Conservation (phyloP, 306 rosid species). For the Morella rubra region DNA sequence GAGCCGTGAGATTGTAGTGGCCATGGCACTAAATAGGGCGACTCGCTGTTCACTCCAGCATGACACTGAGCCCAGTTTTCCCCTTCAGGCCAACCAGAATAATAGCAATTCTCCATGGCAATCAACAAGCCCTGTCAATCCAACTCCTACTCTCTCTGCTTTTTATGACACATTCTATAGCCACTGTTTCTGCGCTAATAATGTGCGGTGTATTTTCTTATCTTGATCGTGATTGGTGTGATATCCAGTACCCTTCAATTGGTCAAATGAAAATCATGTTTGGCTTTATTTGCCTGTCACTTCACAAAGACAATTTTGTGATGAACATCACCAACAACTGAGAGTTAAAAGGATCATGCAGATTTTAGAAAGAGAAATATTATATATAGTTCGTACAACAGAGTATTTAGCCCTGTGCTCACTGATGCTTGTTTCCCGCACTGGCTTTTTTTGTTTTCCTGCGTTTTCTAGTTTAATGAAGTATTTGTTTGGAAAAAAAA, state of each 20-base stretch:
- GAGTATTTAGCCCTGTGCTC: conserved; percentile 26
- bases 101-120: conserved; percentile 58
- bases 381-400: not conserved
- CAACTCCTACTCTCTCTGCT: conserved; percentile 30
- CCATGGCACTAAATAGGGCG: conserved; percentile 46
- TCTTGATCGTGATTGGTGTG: conserved; percentile 61
- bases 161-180: conserved; percentile 39
- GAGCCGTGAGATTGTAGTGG: conserved; percentile 35
- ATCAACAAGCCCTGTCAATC: conserved; percentile 22
- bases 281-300: conserved; percentile 61
- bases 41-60: conserved; percentile 30
- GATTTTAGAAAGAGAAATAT: conserved; percentile 8
- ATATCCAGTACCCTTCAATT: conserved; percentile 47
- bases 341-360: conserved; percentile 26
- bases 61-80: conserved; percentile 31
- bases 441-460: too few relatives aligned
- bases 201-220: conserved; percentile 48
- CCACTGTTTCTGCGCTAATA: conserved; percentile 54
- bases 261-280: conserved; percentile 59
- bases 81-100: conserved; percentile 40
- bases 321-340: conserved; percentile 33
- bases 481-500: too few relatives aligned
- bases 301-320: conserved; percentile 31
- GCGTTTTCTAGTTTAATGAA: too few relatives aligned
- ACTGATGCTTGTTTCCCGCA: too few relatives aligned